Conservation (phyloP, 1,284 basidiomycete genomes). For the Porogramme epimiltina region DNA sequence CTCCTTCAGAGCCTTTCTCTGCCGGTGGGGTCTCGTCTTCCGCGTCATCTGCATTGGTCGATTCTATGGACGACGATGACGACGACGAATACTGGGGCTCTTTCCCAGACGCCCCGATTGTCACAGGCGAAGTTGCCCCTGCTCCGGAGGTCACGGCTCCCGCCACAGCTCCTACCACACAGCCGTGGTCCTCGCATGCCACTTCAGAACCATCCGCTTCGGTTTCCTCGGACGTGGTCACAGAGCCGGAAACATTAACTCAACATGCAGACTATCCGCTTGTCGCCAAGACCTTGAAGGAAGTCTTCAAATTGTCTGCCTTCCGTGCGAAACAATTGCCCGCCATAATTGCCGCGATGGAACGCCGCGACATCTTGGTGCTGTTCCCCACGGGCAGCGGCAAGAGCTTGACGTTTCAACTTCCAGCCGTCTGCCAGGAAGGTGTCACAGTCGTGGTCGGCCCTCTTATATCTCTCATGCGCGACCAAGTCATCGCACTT, state of each 20-base stretch:
- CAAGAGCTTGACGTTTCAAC: conserved; percentile 85
- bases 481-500: conserved; percentile 86
- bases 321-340: conserved; percentile 90
- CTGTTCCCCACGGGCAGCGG: conserved; percentile 98
- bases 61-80: no score
- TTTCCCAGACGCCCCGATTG: no score
- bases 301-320: conserved; percentile 65
- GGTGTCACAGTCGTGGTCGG: conserved; percentile 92
- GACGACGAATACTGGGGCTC: no score
- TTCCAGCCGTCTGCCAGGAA: conserved; percentile 82
- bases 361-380: conserved; percentile 88
- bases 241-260: conserved; percentile 8
- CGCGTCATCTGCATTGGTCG: no score
- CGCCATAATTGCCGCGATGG: conserved; percentile 82
- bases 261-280: conserved; percentile 52
- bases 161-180: conserved; percentile 15
- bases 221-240: no score
- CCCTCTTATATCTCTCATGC: conserved; percentile 89
- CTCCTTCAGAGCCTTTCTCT: no score
- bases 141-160: not conserved
- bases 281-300: conserved; percentile 61
- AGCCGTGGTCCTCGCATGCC: conserved; percentile 3
- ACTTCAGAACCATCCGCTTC: no score
- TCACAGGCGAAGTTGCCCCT: not conserved
- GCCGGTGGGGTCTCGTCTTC: no score